phyloP scores from a whole-genome alignment of 1,284 basidiomycete genomes.

The Leccinum fallax region DNA sequence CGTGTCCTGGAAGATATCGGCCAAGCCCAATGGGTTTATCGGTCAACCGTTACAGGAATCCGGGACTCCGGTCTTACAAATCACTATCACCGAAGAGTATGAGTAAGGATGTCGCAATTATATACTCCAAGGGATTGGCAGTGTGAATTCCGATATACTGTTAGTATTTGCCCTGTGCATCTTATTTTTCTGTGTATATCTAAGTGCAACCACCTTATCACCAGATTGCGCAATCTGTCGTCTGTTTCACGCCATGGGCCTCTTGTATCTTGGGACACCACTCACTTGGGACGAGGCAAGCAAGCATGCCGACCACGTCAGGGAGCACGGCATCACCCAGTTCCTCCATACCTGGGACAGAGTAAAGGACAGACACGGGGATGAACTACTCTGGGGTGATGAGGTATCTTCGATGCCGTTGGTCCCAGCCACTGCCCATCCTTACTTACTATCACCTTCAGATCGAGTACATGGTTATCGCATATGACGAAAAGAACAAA shows the following conservation, averaged over 20 bases:
- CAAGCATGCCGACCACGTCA: slow-evolving; percentile 87
- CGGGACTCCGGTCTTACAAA: slow-evolving; percentile 21
- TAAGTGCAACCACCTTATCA: not conserved
- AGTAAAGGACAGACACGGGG: slow-evolving; percentile 90
- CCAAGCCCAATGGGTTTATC: not conserved
- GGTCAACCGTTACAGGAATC: not conserved
- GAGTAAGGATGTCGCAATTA: slow-evolving; percentile 22
- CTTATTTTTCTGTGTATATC: not conserved
- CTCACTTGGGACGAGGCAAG: slow-evolving; percentile 92
- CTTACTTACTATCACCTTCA: slow-evolving; percentile 35
- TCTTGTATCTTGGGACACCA: slow-evolving; percentile 93
- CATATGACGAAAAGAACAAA: slow-evolving; percentile 78
- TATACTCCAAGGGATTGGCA: not conserved
- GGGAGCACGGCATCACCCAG: slow-evolving; percentile 92
- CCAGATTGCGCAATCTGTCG: slow-evolving; percentile 16
- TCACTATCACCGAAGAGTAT: slow-evolving; percentile 11
- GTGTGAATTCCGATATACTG: not conserved
- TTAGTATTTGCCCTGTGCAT: not conserved
- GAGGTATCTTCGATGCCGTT: slow-evolving; percentile 61
- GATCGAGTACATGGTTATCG: slow-evolving; percentile 97
- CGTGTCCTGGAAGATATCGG: not conserved
- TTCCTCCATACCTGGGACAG: slow-evolving; percentile 93
- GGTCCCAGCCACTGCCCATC: not conserved
- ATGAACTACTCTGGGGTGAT: slow-evolving; percentile 98
- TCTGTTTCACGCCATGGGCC: slow-evolving; percentile 68